Evolutionary conservation across 2,329 filamentous ascomycete genomes (phyloP).

Genomic region (Colletotrichum spaethianum): DNA sequence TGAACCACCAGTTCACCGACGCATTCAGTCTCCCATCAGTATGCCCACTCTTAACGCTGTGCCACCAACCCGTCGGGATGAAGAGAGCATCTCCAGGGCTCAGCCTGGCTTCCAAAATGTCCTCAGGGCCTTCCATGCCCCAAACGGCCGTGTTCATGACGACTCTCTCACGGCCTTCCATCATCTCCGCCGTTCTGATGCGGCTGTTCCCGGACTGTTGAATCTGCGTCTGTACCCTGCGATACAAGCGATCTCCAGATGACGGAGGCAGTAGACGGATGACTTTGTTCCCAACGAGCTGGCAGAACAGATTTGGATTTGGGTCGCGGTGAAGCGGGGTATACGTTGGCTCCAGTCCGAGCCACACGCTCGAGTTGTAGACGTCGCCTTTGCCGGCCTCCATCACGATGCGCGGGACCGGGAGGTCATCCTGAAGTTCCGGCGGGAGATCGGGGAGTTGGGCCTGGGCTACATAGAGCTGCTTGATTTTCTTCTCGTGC

Average conservation of each 20-base stretch:
- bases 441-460: constrained; percentile 78
- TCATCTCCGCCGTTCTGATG: constrained; percentile 89
- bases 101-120: constrained; percentile 68
- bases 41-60: constrained; percentile 58
- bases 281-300: constrained; percentile 80
- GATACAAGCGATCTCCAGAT: constrained; percentile 76
- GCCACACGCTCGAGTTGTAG: constrained; percentile 91
- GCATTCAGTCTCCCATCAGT: constrained; percentile 55
- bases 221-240: constrained; percentile 59
- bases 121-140: constrained; percentile 58
- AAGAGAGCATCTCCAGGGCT: constrained; percentile 79
- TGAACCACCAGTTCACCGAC: constrained; percentile 64
- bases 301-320: constrained; percentile 93
- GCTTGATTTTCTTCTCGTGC: constrained; percentile 42
- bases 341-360: constrained; percentile 88
- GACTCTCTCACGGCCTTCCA: constrained; percentile 81
- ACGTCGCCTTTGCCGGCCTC: constrained; percentile 82
- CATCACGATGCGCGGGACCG: constrained; percentile 74
- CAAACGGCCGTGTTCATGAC: constrained; percentile 80
- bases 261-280: constrained; percentile 80
- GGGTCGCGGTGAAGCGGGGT: constrained; percentile 94
- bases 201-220: constrained; percentile 57
- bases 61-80: constrained; percentile 74
- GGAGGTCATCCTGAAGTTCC: constrained; percentile 74
- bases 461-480: constrained; percentile 91